phyloP scores from a whole-genome alignment of 345 rosid species.

The Moricandia moricandioides region DNA sequence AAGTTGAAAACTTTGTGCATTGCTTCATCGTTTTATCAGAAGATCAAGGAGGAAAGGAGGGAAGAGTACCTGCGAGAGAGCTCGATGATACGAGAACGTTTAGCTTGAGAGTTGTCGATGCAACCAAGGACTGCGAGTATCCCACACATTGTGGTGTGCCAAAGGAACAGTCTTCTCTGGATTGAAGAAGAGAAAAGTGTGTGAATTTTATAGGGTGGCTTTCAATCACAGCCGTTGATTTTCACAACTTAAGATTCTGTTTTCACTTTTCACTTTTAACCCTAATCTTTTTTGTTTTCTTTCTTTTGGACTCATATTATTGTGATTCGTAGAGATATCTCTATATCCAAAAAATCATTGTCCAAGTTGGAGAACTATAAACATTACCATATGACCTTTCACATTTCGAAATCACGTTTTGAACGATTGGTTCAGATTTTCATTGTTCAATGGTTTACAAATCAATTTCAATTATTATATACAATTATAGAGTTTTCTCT shows the following conservation, averaged over 20 bases:
- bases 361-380: not conserved
- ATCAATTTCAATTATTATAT: not conserved
- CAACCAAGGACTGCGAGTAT: slow-evolving; percentile 82
- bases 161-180: not conserved
- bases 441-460: not conserved
- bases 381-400: slow-evolving; percentile 22
- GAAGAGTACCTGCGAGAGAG: slow-evolving; percentile 56
- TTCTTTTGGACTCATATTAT: not conserved
- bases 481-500: not conserved
- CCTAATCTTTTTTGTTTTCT: not conserved
- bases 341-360: not conserved
- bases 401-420: not conserved
- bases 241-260: slow-evolving; percentile 1
- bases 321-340: slow-evolving; percentile 14
- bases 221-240: slow-evolving; percentile 44
- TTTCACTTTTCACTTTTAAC: not conserved
- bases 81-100: slow-evolving; percentile 82
- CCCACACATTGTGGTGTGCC: slow-evolving; percentile 65
- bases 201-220: slow-evolving; percentile 23
- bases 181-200: not conserved
- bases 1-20: slow-evolving; percentile 1
- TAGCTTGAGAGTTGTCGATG: slow-evolving; percentile 64
- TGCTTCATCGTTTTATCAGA: not conserved
- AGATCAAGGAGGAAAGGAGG: not conserved
- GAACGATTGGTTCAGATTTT: not conserved